These are phyloP conservation scores for Penicillium palitans DNA, from an alignment of 2,329 filamentous ascomycete genomes.

Conservation along the genomic window DNA sequence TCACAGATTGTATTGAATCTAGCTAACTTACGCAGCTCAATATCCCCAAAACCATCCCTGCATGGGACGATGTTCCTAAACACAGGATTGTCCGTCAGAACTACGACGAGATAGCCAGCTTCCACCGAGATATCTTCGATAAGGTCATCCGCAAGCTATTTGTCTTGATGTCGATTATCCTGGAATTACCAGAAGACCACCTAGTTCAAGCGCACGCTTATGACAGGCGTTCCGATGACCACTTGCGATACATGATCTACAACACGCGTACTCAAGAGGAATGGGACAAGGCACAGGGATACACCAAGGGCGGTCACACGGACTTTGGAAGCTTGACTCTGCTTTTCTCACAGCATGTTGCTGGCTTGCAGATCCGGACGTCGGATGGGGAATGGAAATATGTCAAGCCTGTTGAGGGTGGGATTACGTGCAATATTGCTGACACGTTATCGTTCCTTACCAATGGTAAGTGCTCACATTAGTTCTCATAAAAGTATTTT, in stretches of 20 bases:
- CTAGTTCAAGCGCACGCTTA: conserved; percentile 58
- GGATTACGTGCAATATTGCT: conserved; percentile 54
- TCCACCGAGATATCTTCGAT: conserved; percentile 53
- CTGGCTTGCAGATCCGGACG: conserved; percentile 56
- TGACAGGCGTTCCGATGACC: conserved; percentile 57
- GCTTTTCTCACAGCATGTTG: conserved; percentile 59
- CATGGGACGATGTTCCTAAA: conserved; percentile 29
- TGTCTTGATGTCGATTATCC: conserved; percentile 59
- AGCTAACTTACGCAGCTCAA: conserved; percentile 26
- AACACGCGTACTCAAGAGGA: conserved; percentile 51
- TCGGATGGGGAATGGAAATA: conserved; percentile 52
- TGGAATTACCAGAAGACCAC: conserved; percentile 60
- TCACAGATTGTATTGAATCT: neutral
- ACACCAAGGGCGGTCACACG: conserved; percentile 55
- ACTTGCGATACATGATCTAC: conserved; percentile 63
- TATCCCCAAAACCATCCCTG: conserved; percentile 33
- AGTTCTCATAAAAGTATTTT: accelerated
- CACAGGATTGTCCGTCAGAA: conserved; percentile 50
- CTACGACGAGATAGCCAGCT: conserved; percentile 57
- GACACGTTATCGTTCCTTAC: conserved; percentile 53
- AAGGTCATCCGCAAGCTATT: conserved; percentile 58
- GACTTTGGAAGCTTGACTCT: conserved; percentile 59
- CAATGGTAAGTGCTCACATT: conserved; percentile 36
- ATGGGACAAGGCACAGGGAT: conserved; percentile 45
- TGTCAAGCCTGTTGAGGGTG: conserved; percentile 51